These are phyloP conservation scores for Plasmodium malariae DNA, from an alignment of 169 alveolate genomes.

Conservation along the genomic window DNA sequence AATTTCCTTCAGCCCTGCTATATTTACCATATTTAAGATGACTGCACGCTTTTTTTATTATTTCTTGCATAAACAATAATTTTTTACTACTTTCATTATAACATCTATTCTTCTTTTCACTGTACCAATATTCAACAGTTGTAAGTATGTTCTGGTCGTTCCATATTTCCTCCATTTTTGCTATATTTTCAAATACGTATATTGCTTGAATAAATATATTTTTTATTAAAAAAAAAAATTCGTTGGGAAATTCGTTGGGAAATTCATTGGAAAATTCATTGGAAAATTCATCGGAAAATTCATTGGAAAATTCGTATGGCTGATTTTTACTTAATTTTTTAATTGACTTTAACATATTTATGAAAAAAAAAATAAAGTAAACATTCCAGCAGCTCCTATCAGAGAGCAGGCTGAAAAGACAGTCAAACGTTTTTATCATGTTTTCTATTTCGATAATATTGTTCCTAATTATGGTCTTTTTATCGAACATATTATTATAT, in stretches of 20 bases:
- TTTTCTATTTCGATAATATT: constrained; percentile 52
- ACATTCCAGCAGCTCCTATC: constrained; percentile 1
- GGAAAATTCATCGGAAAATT: constrained; percentile 4
- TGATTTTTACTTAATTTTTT: constrained; percentile 17
- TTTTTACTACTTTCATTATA: not conserved
- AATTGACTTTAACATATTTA: constrained; percentile 18
- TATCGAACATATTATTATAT: constrained; percentile 8
- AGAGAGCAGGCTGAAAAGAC: constrained; percentile 2
- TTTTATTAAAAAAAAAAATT: constrained; percentile 44
- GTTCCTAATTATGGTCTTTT: constrained; percentile 33
- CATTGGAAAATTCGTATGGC: not conserved
- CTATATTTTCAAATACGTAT: constrained; percentile 42
- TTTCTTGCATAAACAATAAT: not conserved
- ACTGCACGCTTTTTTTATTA: not conserved
- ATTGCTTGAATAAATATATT: constrained; percentile 55
- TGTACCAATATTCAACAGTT: not conserved
- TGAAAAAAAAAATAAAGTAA: constrained; percentile 50
- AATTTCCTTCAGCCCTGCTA: not conserved
- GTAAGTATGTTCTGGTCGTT: not conserved
- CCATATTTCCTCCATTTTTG: not conserved
- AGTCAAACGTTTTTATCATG: constrained; percentile 36
- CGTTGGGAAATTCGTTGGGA: not conserved
- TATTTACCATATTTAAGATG: constrained; percentile 19
- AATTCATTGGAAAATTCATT: constrained; percentile 42
- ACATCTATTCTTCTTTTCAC: constrained; percentile 9